Evolutionary conservation across 306 rosid species (phyloP), one percentile per base, ranked within the genome.

Genomic region (Gillenia trifoliata): DNA sequence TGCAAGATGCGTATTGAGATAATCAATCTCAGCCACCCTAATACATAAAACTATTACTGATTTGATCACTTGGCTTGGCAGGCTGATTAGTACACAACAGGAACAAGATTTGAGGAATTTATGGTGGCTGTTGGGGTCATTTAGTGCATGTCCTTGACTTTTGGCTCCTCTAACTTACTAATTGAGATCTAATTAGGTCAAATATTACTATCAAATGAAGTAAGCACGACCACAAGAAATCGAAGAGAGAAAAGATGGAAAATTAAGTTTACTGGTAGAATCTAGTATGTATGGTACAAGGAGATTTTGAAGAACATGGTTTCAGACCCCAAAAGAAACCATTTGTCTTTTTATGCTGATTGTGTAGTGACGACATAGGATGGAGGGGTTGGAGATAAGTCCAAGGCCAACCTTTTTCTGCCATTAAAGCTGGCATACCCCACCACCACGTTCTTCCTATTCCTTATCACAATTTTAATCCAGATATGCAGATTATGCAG

Each of bases 391-490:
- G 22, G 66, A 57, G 77, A 71, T 73, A 71, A 68, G 68, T 83
- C 88, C 91, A 87, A 87, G 61, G 3, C 72, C 52, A 0, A 68
- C 86, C 94, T 91, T 91, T 89, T 88, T 81, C 74, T 31, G 26
- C 77, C 81, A 79, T 89, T 69, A 78, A 77, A 74, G 71, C 70
- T 65, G 33, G 7, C 80, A 8, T 22, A 23, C 71, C 81, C 85
- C 76, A 75, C 80, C 55, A 22, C 29, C 80, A 70, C 68, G 77
- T 49, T 64, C 59, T 36, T 57, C 49, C 38, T 15, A 9, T 47
- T 63, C 70, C 47, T 49, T 11, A 34, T 59, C 75, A 10, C 40
- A 64, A 22, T 3, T 26, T 16, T 3, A 66, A 66, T 38, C 56
- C 22, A 55, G 31, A 19, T 9, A 15, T 20, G 5, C 23, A 75